These are phyloP conservation scores for Niebla homalea DNA, from an alignment of 495 filamentous ascomycete genomes.

Conservation along the genomic window DNA sequence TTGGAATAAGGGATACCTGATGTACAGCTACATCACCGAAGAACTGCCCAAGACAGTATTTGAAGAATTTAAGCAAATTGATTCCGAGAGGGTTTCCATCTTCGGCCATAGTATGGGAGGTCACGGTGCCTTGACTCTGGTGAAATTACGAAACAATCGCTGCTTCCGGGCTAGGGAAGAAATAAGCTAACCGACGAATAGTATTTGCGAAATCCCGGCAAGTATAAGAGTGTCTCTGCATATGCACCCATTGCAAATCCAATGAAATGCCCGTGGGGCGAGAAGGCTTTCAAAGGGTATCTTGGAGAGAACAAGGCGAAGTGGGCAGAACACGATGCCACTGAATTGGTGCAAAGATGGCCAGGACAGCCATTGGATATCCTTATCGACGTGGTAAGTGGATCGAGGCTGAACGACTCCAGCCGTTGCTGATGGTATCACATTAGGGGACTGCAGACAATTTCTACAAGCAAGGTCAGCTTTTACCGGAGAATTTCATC, in stretches of 20 bases:
- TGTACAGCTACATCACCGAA: slow-evolving; percentile 78
- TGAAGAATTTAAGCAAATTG: slow-evolving; percentile 49
- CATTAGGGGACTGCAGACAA: slow-evolving; percentile 73
- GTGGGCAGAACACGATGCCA: slow-evolving; percentile 88
- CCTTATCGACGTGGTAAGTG: slow-evolving; percentile 66
- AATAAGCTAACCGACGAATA: slow-evolving; percentile 13
- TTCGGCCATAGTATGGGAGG: slow-evolving; percentile 95
- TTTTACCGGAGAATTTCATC: slow-evolving; percentile 86
- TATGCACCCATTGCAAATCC: slow-evolving; percentile 93
- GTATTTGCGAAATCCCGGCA: slow-evolving; percentile 80
- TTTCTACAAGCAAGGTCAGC: slow-evolving; percentile 86
- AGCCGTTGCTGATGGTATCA: background rate
- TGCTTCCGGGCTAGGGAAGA: background rate
- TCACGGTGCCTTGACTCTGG: slow-evolving; percentile 81
- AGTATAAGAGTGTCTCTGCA: slow-evolving; percentile 75
- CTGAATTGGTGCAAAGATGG: slow-evolving; percentile 70
- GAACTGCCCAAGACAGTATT: slow-evolving; percentile 75
- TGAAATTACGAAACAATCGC: slow-evolving; percentile 16
- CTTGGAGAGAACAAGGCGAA: slow-evolving; percentile 56
- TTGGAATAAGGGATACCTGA: slow-evolving; percentile 65
- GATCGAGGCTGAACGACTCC: background rate
- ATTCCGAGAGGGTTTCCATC: slow-evolving; percentile 56
- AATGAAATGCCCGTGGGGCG: slow-evolving; percentile 73
- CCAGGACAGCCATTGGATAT: slow-evolving; percentile 50
- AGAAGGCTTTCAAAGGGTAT: slow-evolving; percentile 90